Evolutionary conservation across 306 rosid species (phyloP), one percentile per base, ranked within the genome.

Genomic region (Inga oerstediana): DNA sequence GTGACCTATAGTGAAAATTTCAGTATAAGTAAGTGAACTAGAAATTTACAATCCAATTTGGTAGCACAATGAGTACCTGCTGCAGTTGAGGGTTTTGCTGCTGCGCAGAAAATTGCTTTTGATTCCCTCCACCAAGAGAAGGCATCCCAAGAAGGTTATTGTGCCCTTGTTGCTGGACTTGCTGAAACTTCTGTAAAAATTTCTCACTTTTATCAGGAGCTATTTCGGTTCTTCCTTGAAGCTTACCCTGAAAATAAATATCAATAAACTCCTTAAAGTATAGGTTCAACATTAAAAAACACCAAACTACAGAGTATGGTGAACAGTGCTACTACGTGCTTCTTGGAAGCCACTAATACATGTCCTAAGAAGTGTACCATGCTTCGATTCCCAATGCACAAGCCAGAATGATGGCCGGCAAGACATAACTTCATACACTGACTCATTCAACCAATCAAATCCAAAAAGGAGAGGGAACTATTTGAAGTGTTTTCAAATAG

Each of bases 151-250:
- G 96, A 74, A 93, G 86, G 80, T 86, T 87, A 74, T 83, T 81
- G 65, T 87, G 97, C 65, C 95, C 92, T 76, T 93, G 97, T 84
- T 91, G 98, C 90, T 93, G 96, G 85, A 93, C 93, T 85, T 93
- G 97, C 76, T 93, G 97, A 54, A 88, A 89, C 84, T 89, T 87
- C 86, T 93, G 98, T 91, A 93, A 84, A 88, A 84, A 91, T 43
- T 92, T 91, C 88, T 93, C 98, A 79, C 96, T 88, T 81, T 88
- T 93, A 87, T 93, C 98, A n/a, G 98, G 98, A 72, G 91, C 90
- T 70, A 91, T 86, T 87, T 93, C 98, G 81, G 97, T 88, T 89
- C 98, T 93, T 79, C 88, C 93, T 81, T 97, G 98, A 85, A 90
- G 77, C 68, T 89, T 89, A 0, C 92, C 93, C 89, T 84, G 86